Evolutionary conservation across 139 green algal species (phyloP).

Genomic region (Coccomyxa sp.): DNA sequence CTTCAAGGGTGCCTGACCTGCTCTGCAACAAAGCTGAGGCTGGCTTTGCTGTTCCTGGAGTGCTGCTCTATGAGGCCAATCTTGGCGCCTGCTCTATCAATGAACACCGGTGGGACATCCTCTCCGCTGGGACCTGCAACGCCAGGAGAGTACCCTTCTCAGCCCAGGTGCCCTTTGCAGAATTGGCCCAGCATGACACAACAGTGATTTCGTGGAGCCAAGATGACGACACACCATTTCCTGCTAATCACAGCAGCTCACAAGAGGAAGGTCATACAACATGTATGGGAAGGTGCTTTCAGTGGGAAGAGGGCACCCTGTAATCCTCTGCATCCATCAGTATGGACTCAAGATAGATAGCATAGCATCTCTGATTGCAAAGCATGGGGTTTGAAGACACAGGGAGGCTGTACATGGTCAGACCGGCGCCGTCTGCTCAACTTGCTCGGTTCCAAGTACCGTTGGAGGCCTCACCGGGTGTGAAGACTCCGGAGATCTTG

Average conservation of each 20-base stretch:
- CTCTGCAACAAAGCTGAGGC: constrained; percentile 68
- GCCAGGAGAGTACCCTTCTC: not conserved
- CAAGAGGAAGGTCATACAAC: too few species aligned
- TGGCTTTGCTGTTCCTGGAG: constrained; percentile 45
- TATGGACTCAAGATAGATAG: too few species aligned
- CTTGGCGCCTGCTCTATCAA: constrained; percentile 89
- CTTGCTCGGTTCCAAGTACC: not conserved
- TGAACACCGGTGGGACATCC: constrained; percentile 90
- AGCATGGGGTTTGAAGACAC: too few species aligned
- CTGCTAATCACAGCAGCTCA: too few species aligned
- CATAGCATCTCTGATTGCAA: too few species aligned
- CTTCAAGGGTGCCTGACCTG: constrained; percentile 65
- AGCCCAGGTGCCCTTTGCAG: not conserved
- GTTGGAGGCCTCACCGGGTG: constrained; percentile 32
- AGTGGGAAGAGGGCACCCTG: too few species aligned
- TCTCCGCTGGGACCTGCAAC: constrained; percentile 42
- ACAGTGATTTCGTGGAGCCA: too few species aligned
- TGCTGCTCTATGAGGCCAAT: constrained; percentile 51
- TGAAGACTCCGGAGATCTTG: constrained; percentile 90
- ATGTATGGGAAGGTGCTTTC: too few species aligned
- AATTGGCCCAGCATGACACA: not conserved
- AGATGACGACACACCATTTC: too few species aligned
- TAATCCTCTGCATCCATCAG: too few species aligned
- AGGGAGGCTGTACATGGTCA: too few species aligned
- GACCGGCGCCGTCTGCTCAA: too few species aligned